Evolutionary conservation across 1,139 yeast species (phyloP).

Genomic region (Nakaseomyces nivariensis): DNA sequence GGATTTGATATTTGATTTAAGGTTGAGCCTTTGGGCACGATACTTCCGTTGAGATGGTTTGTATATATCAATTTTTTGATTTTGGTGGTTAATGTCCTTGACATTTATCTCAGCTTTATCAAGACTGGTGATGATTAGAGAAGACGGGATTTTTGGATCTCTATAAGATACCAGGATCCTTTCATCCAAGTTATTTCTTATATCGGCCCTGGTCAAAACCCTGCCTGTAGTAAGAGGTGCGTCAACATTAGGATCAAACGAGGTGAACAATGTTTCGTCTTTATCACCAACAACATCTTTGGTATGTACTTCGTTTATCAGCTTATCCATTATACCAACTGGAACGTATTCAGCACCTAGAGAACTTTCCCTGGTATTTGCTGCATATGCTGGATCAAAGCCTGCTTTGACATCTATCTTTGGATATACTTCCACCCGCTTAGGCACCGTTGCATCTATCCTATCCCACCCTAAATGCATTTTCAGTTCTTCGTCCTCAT

Average conservation of each 20-base stretch:
- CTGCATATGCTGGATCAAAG: neutral
- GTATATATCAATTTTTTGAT: neutral
- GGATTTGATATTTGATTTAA: constrained; percentile 19
- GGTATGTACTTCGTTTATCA: neutral
- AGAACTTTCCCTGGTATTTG: neutral
- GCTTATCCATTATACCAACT: neutral
- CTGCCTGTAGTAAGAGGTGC: neutral
- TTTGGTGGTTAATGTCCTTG: neutral
- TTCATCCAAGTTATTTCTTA: neutral
- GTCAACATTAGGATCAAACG: constrained; percentile 1
- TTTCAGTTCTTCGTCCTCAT: constrained; percentile 3
- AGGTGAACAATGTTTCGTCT: neutral
- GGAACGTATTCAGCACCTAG: neutral
- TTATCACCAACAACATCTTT: neutral
- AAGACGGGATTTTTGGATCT: neutral
- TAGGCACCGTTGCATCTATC: neutral
- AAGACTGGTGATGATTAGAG: neutral
- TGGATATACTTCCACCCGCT: neutral
- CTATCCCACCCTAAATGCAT: neutral
- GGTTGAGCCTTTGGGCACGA: constrained; percentile 9
- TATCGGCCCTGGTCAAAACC: constrained; percentile 3
- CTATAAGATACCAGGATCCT: neutral
- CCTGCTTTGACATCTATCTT: neutral
- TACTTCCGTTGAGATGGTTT: constrained; percentile 1
- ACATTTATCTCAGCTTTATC: neutral